Percentiles rank a stretch among this genome's conserved stretches.
Evolutionary conservation across 805 yeast species (phyloP).

Genomic region (Hanseniaspora mollemarum): DNA sequence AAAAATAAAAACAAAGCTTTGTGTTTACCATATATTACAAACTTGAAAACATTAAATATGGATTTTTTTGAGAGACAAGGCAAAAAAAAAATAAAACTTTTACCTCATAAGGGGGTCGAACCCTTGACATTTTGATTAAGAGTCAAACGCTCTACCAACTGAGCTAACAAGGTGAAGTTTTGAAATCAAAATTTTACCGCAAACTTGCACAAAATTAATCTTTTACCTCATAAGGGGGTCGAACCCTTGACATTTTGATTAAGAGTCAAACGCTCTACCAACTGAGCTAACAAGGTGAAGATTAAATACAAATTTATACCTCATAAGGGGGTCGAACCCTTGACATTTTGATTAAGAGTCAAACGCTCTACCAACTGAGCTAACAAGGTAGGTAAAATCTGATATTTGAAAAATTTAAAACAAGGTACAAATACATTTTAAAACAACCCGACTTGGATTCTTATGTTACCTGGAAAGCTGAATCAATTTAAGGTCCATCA

Average conservation of each 20-base stretch:
- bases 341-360: constrained; percentile 15
- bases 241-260: constrained; percentile 15
- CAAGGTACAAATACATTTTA: not conserved
- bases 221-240: constrained; percentile 14
- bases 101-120: too few species aligned
- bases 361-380: constrained; percentile 15
- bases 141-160: too few species aligned
- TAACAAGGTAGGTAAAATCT: constrained; percentile 14
- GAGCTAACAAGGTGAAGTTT: too few species aligned
- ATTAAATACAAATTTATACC: not conserved
- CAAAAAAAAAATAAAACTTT: too few species aligned
- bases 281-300: constrained; percentile 13
- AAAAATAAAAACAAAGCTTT: too few species aligned
- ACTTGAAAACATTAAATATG: too few species aligned
- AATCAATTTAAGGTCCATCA: too few species aligned
- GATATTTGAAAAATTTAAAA: not conserved
- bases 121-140: not conserved
- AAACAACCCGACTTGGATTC: not conserved
- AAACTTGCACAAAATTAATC: not conserved
- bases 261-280: constrained; percentile 15
- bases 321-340: constrained; percentile 14
- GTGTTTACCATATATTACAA: too few species aligned
- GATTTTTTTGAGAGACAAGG: too few species aligned
- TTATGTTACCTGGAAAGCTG: not conserved
- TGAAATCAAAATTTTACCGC: too few species aligned